A percentile compares a stretch with the other conserved stretches of the same genome.
Evolutionary conservation across 73 alveolate genomes (phyloP).

Genomic region (Paramecium pentaurelia): DNA sequence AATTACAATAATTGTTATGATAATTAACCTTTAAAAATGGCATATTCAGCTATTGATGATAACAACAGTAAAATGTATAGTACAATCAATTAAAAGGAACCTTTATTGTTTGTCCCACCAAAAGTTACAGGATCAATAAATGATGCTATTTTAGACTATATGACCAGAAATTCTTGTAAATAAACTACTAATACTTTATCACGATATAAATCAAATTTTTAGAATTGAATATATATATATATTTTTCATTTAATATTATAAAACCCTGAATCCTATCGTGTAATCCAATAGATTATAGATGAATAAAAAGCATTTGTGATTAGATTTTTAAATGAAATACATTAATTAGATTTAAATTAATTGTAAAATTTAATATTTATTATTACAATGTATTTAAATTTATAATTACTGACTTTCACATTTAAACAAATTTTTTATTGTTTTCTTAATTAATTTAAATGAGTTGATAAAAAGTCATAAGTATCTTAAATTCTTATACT

Average conservation of each 20-base stretch:
- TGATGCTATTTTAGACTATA: background rate
- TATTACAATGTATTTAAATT: background rate
- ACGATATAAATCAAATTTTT: background rate
- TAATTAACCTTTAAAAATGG: background rate
- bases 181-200: background rate
- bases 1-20: background rate
- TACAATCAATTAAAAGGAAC: background rate
- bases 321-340: background rate
- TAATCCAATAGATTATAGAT: background rate
- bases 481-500: background rate
- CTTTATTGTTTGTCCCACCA: background rate
- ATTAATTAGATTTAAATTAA: background rate
- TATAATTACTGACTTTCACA: background rate
- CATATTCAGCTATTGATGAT: background rate
- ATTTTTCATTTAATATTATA: background rate
- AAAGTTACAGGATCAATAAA: background rate
- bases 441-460: background rate
- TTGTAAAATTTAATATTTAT: background rate
- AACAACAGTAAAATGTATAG: background rate
- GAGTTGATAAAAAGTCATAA: background rate
- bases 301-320: background rate
- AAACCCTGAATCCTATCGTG: background rate
- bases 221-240: background rate
- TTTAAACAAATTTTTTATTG: background rate
- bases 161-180: background rate